phyloP scores from a whole-genome alignment of 179 eudicot species.

The Silene coronaria region DNA sequence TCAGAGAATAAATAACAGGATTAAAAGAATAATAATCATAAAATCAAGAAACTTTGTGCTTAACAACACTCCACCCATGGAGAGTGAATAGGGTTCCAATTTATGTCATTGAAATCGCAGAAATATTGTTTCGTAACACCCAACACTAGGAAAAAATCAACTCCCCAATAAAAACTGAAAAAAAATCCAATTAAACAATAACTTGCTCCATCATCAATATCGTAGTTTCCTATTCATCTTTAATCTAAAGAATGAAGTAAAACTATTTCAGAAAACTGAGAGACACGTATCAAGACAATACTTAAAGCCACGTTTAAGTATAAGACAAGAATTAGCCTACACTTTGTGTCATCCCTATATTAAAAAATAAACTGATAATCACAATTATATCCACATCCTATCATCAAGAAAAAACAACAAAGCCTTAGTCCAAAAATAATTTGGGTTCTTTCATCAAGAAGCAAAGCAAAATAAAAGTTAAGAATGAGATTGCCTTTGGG shows the following conservation, averaged over 20 bases:
- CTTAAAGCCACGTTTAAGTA: neutral
- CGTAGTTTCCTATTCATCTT: neutral
- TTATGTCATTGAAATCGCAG: neutral
- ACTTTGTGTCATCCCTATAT: neutral
- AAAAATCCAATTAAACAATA: neutral
- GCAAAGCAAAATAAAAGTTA: neutral
- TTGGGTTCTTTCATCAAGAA: neutral
- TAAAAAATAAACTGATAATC: neutral
- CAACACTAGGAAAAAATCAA: neutral
- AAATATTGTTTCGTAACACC: neutral
- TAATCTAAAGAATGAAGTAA: neutral
- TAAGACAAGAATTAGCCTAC: neutral
- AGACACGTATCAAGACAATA: neutral
- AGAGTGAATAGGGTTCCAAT: neutral
- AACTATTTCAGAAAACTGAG: neutral
- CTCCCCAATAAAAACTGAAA: neutral
- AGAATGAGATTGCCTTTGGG: neutral
- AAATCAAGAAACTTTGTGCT: neutral
- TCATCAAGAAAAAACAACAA: neutral
- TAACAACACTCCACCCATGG: neutral
- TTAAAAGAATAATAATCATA: neutral
- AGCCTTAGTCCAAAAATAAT: no score
- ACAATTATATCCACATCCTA: neutral
- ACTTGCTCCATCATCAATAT: neutral
- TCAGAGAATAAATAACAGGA: neutral